Base-by-base conservation (phyloP, 225 moss, liverwort and hornwort genomes). In the Asterella californica region DNA sequence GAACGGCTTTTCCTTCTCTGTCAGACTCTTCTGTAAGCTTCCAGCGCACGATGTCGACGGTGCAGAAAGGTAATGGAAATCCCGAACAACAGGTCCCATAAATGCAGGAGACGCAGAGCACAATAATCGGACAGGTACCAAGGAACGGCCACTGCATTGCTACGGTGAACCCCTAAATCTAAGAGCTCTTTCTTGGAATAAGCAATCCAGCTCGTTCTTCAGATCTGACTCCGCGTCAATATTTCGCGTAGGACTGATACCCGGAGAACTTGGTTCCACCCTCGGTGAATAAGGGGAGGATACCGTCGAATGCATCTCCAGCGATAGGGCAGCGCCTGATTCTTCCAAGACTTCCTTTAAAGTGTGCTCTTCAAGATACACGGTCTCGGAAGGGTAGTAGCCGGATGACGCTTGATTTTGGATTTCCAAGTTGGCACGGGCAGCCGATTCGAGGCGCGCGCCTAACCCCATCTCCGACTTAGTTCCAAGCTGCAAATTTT, bases 311-410 rank as follows among this genome's bases (percentile, higher is more conserved):
- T 79, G n/a, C 2, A 76, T 48, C 12, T 71, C 33, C 42, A 86
- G 70, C 17, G 70, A 29, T 5, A 83, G 59, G 15, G 68, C 79
- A 10, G 81, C 54, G 37, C 45, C 81, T 48, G 79, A 75, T 67
- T 84, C 81, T 67, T 84, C 84, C 79, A 84, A 42, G 30, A 87
- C 84, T 32, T 87, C 87, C 68, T 84, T 84, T 72, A 87, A 50
- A 21, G 84, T 87, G 17, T 84, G 84, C 76, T 82, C 87, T 45
- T 87, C 79, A 15, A 87, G 77, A 29, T 87, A 87, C 38, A 87
- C 82, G 0, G 87, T 87, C 50, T 87, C 87, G n/a, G 87, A 87
- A 0, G 87, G 87, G 66, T 76, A 87, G 42, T 82, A 87, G 10
- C 87, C 87, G 1, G 86, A 52, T 11, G 82, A 79, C n/a, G 82